phyloP scores from a whole-genome alignment of 2,329 filamentous ascomycete genomes.

The Podosphaera leucotricha region DNA sequence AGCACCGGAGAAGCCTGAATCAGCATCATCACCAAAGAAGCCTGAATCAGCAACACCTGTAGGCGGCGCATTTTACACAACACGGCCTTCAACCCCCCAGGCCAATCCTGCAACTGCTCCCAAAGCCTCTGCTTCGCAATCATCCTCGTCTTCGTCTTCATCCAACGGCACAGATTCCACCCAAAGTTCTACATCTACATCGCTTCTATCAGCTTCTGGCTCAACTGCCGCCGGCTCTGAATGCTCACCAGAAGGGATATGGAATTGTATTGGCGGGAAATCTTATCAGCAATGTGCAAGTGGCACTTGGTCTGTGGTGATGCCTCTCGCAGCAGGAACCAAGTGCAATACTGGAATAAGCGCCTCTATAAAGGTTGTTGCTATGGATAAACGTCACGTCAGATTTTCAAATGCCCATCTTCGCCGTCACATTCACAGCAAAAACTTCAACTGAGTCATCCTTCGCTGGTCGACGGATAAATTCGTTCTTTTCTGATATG shows the following conservation, averaged over 20 bases:
- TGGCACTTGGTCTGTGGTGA: slow-evolving; percentile 24
- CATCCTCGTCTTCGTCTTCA: slow-evolving; percentile 8
- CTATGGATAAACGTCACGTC: slow-evolving; percentile 9
- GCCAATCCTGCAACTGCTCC: no score
- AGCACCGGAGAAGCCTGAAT: slow-evolving; percentile 15
- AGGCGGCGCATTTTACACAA: slow-evolving; percentile 2
- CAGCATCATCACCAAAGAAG: slow-evolving; percentile 4
- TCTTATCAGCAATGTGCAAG: slow-evolving; percentile 31
- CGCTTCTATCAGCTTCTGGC: slow-evolving; percentile 4
- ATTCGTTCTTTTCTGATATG: not conserved
- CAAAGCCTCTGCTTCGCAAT: slow-evolving; percentile 7
- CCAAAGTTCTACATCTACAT: slow-evolving; percentile 4
- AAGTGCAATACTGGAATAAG: slow-evolving; percentile 22
- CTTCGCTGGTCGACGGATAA: slow-evolving; percentile 9
- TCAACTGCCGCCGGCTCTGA: slow-evolving; percentile 19
- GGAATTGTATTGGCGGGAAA: slow-evolving; percentile 28
- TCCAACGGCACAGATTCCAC: not conserved
- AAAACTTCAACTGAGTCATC: slow-evolving; percentile 2
- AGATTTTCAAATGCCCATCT: slow-evolving; percentile 11
- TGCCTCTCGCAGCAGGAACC: slow-evolving; percentile 23
- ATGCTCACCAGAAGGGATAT: slow-evolving; percentile 26
- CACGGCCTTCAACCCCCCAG: slow-evolving; percentile 8
- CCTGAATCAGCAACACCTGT: slow-evolving; percentile 1
- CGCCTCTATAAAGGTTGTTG: slow-evolving; percentile 18
- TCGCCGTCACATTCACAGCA: slow-evolving; percentile 9